Evolutionary conservation across 768 basidiomycete genomes (phyloP).

Genomic region (Macrocybe gigantea): DNA sequence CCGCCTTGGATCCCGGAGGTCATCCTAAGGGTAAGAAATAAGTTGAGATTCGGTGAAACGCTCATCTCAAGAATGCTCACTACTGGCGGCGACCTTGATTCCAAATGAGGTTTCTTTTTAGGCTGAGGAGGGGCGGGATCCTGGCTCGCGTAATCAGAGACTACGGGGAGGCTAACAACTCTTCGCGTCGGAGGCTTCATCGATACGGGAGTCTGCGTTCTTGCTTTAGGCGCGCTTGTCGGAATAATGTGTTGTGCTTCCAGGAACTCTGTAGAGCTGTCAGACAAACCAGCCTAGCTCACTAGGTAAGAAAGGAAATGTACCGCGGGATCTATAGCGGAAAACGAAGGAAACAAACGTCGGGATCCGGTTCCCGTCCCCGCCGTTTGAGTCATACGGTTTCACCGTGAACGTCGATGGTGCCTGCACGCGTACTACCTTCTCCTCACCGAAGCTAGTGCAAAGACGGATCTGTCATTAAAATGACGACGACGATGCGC

Average conservation of each 20-base stretch:
- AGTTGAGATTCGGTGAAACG: too few relatives aligned
- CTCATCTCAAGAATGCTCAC: too few relatives aligned
- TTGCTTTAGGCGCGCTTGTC: conserved; percentile 14
- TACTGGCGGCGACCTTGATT: too few relatives aligned
- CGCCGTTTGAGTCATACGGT: conserved; percentile 32
- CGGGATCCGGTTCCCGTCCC: conserved; percentile 25
- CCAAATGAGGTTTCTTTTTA: too few relatives aligned
- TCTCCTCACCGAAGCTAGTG: conserved; percentile 46
- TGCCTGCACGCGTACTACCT: conserved; percentile 30
- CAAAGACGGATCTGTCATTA: neutral
- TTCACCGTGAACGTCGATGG: conserved; percentile 49
- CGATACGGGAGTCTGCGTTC: conserved; percentile 11
- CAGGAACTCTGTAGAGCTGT: conserved; percentile 36
- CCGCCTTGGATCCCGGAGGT: too few relatives aligned
- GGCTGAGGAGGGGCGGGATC: too few relatives aligned
- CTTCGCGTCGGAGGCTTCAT: conserved; percentile 25
- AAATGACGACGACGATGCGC: conserved; percentile 1
- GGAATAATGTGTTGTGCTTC: conserved; percentile 46
- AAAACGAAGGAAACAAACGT: conserved; percentile 68
- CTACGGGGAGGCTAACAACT: conserved; percentile 34
- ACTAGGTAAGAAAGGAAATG: conserved; percentile 5
- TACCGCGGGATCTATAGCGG: conserved; percentile 54
- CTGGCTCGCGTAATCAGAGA: neutral
- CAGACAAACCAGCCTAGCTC: neutral
- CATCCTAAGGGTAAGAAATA: too few relatives aligned